Conservation (phyloP, 192 early-diverging fungal genomes). For the Backusella morwellensis region DNA sequence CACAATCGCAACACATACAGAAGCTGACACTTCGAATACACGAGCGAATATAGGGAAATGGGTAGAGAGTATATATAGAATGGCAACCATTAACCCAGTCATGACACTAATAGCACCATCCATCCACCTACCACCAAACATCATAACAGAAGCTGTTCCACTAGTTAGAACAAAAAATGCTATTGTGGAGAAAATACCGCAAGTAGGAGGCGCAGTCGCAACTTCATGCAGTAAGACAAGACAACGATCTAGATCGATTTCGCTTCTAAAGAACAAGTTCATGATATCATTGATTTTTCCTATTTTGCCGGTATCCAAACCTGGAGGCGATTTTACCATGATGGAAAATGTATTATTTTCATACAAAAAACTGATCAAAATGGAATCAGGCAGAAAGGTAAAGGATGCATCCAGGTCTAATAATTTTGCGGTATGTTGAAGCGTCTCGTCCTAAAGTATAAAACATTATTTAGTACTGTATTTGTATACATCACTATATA, state of each 20-base stretch:
- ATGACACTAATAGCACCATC: constrained; percentile 47
- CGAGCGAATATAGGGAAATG: constrained; percentile 62
- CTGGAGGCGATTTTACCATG: constrained; percentile 56
- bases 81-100: constrained; percentile 57
- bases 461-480: neutral
- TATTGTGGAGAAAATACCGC: constrained; percentile 52
- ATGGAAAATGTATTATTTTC: constrained; percentile 63
- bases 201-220: constrained; percentile 54
- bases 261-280: constrained; percentile 48
- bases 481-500: neutral
- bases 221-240: constrained; percentile 53
- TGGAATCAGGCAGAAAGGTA: constrained; percentile 64
- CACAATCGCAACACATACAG: constrained; percentile 30
- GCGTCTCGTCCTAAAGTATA: constrained; percentile 35
- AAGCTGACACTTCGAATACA: constrained; percentile 53
- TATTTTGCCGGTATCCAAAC: constrained; percentile 71
- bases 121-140: constrained; percentile 62
- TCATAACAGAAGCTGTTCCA: constrained; percentile 53
- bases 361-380: constrained; percentile 70
- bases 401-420: constrained; percentile 65
- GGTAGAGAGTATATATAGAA: constrained; percentile 57
- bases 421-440: constrained; percentile 42
- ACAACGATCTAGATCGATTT: constrained; percentile 53
- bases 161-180: constrained; percentile 48
- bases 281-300: constrained; percentile 58